These are phyloP conservation scores for Orbilia javanica DNA, from an alignment of 2,329 filamentous ascomycete genomes.

Conservation along the genomic window DNA sequence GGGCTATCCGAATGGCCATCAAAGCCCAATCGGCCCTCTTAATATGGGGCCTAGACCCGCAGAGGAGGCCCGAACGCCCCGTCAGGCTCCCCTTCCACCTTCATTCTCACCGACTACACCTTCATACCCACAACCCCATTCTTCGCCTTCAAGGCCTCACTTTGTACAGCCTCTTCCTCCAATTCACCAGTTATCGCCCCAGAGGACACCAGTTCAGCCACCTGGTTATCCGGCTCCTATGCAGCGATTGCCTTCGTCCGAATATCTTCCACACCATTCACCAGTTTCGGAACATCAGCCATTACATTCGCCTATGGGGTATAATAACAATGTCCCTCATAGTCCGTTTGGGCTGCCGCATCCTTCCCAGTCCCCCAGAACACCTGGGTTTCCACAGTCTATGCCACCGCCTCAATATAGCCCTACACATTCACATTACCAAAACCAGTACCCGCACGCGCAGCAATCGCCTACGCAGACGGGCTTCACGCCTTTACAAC, in stretches of 20 bases:
- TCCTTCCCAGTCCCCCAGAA: constrained; percentile 37
- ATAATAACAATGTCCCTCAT: constrained; percentile 28
- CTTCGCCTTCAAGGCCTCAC: constrained; percentile 33
- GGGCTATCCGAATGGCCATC: constrained; percentile 35
- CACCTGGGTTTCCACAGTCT: constrained; percentile 43
- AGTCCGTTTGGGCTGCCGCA: constrained; percentile 41
- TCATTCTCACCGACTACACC: constrained; percentile 48
- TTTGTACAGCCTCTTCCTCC: constrained; percentile 38
- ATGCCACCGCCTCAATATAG: constrained; percentile 57
- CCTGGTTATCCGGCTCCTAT: constrained; percentile 48
- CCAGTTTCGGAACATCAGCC: constrained; percentile 43
- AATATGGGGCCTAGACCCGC: constrained; percentile 31
- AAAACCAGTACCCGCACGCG: constrained; percentile 27
- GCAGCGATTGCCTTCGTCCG: constrained; percentile 46
- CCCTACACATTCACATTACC: constrained; percentile 42
- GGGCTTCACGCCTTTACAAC: constrained; percentile 36
- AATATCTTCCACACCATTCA: constrained; percentile 50
- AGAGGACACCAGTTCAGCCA: constrained; percentile 43
- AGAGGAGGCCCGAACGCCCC: constrained; percentile 41
- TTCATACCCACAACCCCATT: constrained; percentile 42
- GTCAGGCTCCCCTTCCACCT: constrained; percentile 27
- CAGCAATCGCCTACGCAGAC: constrained; percentile 33
- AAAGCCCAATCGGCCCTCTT: constrained; percentile 37
- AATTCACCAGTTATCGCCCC: constrained; percentile 51
- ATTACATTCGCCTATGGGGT: constrained; percentile 47